Base-by-base conservation (phyloP, 345 rosid genomes). In the Camelina neglecta region DNA sequence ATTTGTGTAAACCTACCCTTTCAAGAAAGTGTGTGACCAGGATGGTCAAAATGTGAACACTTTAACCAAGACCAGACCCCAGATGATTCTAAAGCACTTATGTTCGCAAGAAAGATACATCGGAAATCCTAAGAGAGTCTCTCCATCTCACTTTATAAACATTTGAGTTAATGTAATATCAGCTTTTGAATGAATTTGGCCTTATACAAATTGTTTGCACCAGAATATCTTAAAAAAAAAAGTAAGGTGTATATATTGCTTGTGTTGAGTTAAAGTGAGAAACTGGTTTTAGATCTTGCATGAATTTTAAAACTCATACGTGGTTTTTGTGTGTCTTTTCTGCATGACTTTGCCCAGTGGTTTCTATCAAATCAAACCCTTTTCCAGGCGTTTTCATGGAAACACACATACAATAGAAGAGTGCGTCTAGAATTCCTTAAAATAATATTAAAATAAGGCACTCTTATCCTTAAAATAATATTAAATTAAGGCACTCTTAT, bases 281-380 rank as follows among this genome's bases (percentile, higher is more conserved):
- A 71, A 58, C 60, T 77, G 33, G 57, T 29, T 77, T 58, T 58
- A 7, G n/a, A 71, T 65, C 12, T 65, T 71, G 76, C 55, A 65
- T 50, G 42, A 65, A 26, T 41, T 11, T 18, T 60, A 54, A 62
- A 42, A 65, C 24, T 9, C 50, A 62, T 45, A 16, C 57, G 64
- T 54, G 44, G 42, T 39, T 44, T 29, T 35, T 56, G 2, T 49
- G 54, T 56, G 51, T 42, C 8, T 11, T 23, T 29, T 29, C 8
- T 65, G 72, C 48, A 58, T 71, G 55, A 47, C 55, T 64, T 76
- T 69, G 38, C 48, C 65, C 16, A 54, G 56, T 65, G 47, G 72
- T 71, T 77, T 50, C 49, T 58, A 65, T 71, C 76, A 71, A 77
- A 77, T 65, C 63, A 72, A 65, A 59, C 68, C 61, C 38, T 78